These are phyloP conservation scores for Linnemannia hyalina DNA, from an alignment of 192 early-diverging fungal genomes.

Conservation along the genomic window DNA sequence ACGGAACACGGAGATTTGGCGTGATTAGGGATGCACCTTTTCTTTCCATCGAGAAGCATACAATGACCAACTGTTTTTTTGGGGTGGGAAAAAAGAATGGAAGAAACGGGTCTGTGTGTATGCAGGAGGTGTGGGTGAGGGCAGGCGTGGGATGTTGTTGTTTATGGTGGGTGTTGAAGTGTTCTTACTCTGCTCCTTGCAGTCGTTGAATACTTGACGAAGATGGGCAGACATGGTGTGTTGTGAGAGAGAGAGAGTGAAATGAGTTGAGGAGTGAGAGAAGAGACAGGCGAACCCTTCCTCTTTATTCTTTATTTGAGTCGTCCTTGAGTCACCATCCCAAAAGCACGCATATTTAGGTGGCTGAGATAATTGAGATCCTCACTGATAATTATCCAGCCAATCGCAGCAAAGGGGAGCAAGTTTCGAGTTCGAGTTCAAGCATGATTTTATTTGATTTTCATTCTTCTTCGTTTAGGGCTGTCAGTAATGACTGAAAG, in stretches of 20 bases:
- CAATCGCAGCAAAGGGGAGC: not conserved
- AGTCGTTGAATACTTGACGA: conserved; percentile 56
- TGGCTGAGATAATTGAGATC: not conserved
- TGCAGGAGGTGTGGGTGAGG: not conserved
- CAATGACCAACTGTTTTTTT: not conserved
- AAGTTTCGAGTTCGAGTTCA: no score
- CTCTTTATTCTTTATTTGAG: not conserved
- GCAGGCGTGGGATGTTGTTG: not conserved
- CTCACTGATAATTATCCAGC: not conserved
- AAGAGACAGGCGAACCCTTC: not conserved
- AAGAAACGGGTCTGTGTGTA: not conserved
- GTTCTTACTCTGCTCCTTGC: conserved; percentile 57
- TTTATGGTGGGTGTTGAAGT: not conserved
- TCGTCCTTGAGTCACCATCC: not conserved
- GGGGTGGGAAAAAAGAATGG: not conserved
- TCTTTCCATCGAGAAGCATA: not conserved
- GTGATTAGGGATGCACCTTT: conserved; percentile 2
- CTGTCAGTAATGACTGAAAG: not conserved
- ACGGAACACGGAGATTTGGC: not conserved
- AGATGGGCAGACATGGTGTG: conserved; percentile 57
- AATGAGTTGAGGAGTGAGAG: conserved; percentile 6
- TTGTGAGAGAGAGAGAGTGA: conserved; percentile 4
- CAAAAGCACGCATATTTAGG: not conserved
- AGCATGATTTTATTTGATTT: not conserved
- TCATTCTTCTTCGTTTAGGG: not conserved